Conservation (phyloP, 345 rosid species). For the Leavenworthia alabamica region DNA sequence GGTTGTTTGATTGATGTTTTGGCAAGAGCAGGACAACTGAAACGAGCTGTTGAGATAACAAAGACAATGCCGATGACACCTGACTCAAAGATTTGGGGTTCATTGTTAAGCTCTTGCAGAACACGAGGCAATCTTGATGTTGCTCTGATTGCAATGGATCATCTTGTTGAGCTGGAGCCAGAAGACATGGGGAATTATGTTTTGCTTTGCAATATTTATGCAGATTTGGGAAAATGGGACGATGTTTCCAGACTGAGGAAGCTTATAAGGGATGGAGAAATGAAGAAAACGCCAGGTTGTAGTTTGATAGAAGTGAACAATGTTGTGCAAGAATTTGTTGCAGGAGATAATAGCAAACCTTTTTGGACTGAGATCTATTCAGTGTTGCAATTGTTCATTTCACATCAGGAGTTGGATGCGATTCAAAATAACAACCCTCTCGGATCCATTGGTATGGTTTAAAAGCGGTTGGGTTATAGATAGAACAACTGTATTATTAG, state of each 20-base stretch:
- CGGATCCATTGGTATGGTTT: neutral
- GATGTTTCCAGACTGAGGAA: slow-evolving; percentile 42
- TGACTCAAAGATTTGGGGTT: slow-evolving; percentile 52
- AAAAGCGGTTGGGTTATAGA: neutral
- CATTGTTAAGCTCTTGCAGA: slow-evolving; percentile 44
- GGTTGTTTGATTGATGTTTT: slow-evolving; percentile 51
- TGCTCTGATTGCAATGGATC: slow-evolving; percentile 45
- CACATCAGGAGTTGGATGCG: slow-evolving; percentile 12
- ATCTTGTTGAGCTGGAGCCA: slow-evolving; percentile 47
- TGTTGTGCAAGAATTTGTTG: slow-evolving; percentile 45
- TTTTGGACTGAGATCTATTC: slow-evolving; percentile 34
- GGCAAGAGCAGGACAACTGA: slow-evolving; percentile 41
- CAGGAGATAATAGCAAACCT: slow-evolving; percentile 44
- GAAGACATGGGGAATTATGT: slow-evolving; percentile 51
- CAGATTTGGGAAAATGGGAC: slow-evolving; percentile 47
- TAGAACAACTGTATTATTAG: neutral
- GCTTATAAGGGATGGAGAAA: slow-evolving; percentile 34
- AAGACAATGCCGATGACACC: slow-evolving; percentile 43
- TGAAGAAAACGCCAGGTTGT: slow-evolving; percentile 53
- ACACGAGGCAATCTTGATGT: slow-evolving; percentile 32
- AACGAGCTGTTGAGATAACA: slow-evolving; percentile 31
- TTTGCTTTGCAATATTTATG: slow-evolving; percentile 53
- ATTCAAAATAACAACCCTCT: neutral
- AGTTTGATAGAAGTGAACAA: slow-evolving; percentile 52
- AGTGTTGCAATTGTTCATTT: slow-evolving; percentile 38